Percentiles rank a stretch among this genome's conserved stretches.
Conservation (phyloP, 208 protist species). For the Wallacemonas collosoma region DNA sequence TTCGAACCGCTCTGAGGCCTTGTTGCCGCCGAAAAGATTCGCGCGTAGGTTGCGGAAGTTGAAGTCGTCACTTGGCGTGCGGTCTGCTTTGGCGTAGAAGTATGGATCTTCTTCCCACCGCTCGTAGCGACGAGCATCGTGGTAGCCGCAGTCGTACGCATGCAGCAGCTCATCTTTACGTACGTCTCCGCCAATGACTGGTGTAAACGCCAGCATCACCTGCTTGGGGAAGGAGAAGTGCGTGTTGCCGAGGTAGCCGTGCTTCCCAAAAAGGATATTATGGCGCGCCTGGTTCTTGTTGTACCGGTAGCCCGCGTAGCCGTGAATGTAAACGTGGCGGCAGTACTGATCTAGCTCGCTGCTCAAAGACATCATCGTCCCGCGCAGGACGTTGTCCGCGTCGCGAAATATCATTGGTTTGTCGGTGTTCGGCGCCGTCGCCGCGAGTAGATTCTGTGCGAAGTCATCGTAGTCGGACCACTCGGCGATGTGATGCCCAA, state of each 20-base stretch:
- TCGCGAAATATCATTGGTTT: conserved; percentile 86
- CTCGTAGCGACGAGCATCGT: conserved; percentile 86
- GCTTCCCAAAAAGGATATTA: conserved; percentile 84
- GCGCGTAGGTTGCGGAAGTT: conserved; percentile 81
- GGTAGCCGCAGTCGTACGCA: conserved; percentile 86
- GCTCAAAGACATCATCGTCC: conserved; percentile 88
- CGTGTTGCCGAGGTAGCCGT: conserved; percentile 86
- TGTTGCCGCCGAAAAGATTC: conserved; percentile 76
- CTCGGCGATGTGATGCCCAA: conserved; percentile 88
- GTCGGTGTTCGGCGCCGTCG: conserved; percentile 83
- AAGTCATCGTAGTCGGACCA: conserved; percentile 80
- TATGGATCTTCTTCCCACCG: conserved; percentile 93
- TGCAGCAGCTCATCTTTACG: conserved; percentile 67
- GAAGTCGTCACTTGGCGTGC: conserved; percentile 80
- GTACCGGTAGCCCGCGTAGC: conserved; percentile 76
- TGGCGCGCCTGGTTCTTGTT: conserved; percentile 84
- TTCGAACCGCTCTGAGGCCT: conserved; percentile 67
- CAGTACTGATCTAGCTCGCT: conserved; percentile 91
- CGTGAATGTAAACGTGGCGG: conserved; percentile 90
- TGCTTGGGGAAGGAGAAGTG: conserved; percentile 79
- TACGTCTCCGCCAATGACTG: conserved; percentile 47
- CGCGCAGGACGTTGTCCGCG: conserved; percentile 86
- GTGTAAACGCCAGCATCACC: conserved; percentile 69
- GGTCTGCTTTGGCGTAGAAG: conserved; percentile 85
- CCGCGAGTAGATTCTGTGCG: conserved; percentile 79